Evolutionary conservation across 2,329 filamentous ascomycete species (phyloP), one percentile per base, ranked within the genome.

Genomic region (Ophiostoma ips): DNA sequence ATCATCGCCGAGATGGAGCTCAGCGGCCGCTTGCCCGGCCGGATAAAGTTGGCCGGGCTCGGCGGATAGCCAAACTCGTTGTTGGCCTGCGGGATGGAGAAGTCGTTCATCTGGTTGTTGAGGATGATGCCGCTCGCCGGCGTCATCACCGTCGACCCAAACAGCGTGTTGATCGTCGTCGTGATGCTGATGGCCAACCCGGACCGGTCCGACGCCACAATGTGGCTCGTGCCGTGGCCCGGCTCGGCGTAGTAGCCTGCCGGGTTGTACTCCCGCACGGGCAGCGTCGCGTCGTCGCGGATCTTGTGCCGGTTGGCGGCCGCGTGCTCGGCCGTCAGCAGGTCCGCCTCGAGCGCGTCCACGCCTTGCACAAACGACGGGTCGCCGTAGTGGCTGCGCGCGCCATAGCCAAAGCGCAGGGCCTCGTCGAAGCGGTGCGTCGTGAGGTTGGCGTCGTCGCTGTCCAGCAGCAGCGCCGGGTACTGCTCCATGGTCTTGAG

Each of bases 31-130:
- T 95, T 95, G 45, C 78, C 74, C 0, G 87, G 79, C 5, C 79
- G 75, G 62, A 95, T 80, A 62, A 80, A 95, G 71, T 96, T 95
- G 41, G 81, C 75, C 4, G 79, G 77, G 1, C 79, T 82, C 2
- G 90, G 88, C 41, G 82, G 76, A 67, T 87, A 95, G 48, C 87
- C 88, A 62, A 95, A 96, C 24, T 81, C 79, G 62, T 95, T 95
- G 52, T 72, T 73, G 2, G 74, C 68, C 49, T 78, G 78, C 0
- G 90, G 89, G 58, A 94, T 88, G 46, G 82, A 87, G 69, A 95
- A 95, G 68, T 94, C 87, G 69, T 81, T 75, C 72, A 78, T 78
- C 64, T 83, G 74, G 63, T 80, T 71, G 64, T 81, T 83, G 65
- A 94, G 77, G 50, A 94, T 86, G 52, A 95, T 74, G 16, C 89